phyloP scores from a whole-genome alignment of 176 grass and related monocot species.

The Olyra latifolia region DNA sequence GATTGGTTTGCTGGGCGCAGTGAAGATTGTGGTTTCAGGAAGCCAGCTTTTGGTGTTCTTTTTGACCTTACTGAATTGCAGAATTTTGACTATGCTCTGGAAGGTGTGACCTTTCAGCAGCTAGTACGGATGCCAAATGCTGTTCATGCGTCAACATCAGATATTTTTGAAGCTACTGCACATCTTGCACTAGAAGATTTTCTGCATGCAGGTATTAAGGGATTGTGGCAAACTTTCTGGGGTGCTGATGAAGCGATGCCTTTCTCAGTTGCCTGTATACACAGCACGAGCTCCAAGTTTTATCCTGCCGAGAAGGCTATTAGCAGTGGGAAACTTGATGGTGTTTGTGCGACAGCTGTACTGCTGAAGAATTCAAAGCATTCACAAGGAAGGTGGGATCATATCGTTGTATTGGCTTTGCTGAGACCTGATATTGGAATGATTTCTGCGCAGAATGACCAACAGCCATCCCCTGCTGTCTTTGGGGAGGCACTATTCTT shows the following conservation, averaged over 20 bases:
- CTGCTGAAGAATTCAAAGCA: conserved; percentile 63
- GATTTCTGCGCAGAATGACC: conserved; percentile 48
- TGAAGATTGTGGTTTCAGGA: conserved; percentile 51
- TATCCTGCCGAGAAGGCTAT: conserved; percentile 96
- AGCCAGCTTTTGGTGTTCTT: conserved; percentile 63
- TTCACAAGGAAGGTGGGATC: conserved; percentile 88
- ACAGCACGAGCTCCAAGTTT: conserved; percentile 84
- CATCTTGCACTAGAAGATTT: conserved; percentile 96
- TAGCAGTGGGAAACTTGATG: conserved; percentile 75
- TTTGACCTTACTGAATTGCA: conserved; percentile 78
- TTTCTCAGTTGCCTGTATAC: conserved; percentile 90
- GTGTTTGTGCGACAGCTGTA: conserved; percentile 79
- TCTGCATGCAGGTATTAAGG: conserved; percentile 79
- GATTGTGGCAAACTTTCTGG: conserved; percentile 93
- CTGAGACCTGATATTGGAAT: conserved; percentile 81
- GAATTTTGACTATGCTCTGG: conserved; percentile 88
- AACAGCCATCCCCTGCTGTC: conserved; percentile 58
- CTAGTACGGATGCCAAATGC: conserved; percentile 89
- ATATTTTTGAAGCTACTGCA: conserved; percentile 76
- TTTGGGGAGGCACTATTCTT: conserved; percentile 93
- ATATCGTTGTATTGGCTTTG: conserved; percentile 76
- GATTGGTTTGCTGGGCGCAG: conserved; percentile 72
- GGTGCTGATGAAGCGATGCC: conserved; percentile 74
- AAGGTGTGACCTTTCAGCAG: conserved; percentile 88
- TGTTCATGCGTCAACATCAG: conserved; percentile 72